These are phyloP conservation scores for Raffaelea arxii DNA, from an alignment of 2,329 filamentous ascomycete species.

Conservation along the genomic window DNA sequence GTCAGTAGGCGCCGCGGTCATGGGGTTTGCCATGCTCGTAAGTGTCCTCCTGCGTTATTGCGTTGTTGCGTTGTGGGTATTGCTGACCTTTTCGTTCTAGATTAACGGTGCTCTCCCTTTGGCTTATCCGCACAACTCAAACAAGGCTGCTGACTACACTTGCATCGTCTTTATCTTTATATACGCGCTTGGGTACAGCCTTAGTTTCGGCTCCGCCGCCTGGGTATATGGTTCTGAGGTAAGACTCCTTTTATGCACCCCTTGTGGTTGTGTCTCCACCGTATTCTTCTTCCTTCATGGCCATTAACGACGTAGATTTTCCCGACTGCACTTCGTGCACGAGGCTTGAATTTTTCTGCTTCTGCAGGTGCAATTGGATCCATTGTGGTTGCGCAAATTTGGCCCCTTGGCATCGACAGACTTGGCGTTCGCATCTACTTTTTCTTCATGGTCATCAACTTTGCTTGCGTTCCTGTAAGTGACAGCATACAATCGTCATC, in stretches of 20 bases:
- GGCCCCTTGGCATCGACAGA: slow-evolving; percentile 41
- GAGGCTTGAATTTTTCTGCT: slow-evolving; percentile 45
- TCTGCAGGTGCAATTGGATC: slow-evolving; percentile 45
- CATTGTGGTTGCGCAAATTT: slow-evolving; percentile 43
- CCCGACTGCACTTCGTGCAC: slow-evolving; percentile 44
- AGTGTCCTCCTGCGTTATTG: background rate
- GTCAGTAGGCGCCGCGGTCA: slow-evolving; percentile 37
- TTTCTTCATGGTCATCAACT: slow-evolving; percentile 45
- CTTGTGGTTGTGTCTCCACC: background rate
- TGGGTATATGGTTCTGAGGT: slow-evolving; percentile 54
- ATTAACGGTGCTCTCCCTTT: slow-evolving; percentile 44
- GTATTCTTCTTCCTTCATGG: background rate
- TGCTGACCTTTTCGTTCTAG: too few species aligned
- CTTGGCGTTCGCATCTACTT: slow-evolving; percentile 46
- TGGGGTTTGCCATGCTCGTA: slow-evolving; percentile 44
- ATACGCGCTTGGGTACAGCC: slow-evolving; percentile 47
- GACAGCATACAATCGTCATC: too few species aligned
- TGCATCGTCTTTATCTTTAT: slow-evolving; percentile 49
- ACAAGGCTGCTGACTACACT: slow-evolving; percentile 34
- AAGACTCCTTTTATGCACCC: slow-evolving; percentile 7
- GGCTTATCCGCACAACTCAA: slow-evolving; percentile 38
- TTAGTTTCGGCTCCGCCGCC: slow-evolving; percentile 46
- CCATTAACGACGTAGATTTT: slow-evolving; percentile 34
- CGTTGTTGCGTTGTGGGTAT: background rate
- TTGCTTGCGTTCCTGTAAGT: slow-evolving; percentile 33